phyloP scores from a whole-genome alignment of 2,329 filamentous ascomycete genomes.

The Aspergillus cejpii region DNA sequence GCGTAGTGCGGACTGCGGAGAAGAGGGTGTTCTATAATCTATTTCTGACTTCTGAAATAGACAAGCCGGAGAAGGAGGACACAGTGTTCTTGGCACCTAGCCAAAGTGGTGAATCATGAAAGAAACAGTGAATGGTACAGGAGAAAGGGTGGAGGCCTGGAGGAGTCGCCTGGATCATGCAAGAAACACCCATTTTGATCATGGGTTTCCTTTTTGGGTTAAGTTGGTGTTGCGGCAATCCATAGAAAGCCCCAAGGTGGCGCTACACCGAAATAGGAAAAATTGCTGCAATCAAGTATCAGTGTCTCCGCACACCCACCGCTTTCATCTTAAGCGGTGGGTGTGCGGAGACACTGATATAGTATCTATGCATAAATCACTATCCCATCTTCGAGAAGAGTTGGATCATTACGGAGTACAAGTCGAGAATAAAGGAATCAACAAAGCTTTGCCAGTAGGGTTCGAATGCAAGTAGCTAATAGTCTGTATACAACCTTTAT shows the following conservation, averaged over 20 bases:
- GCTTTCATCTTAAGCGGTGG: no score
- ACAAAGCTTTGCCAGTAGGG: neutral
- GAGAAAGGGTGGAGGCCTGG: neutral
- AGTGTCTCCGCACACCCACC: no score
- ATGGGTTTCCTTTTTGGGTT: neutral
- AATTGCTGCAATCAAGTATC: neutral
- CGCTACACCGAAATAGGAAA: conserved; percentile 5
- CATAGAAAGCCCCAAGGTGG: conserved; percentile 17
- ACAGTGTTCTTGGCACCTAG: neutral
- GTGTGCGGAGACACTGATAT: no score
- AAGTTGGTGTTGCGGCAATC: conserved; percentile 12
- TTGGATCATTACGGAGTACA: neutral
- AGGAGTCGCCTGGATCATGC: neutral
- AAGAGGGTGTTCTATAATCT: no score
- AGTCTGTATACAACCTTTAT: no score
- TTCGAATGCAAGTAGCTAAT: neutral
- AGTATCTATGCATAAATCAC: no score
- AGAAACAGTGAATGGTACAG: neutral
- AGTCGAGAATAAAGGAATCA: neutral
- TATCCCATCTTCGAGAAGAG: neutral
- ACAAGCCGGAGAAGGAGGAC: neutral
- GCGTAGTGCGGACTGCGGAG: neutral
- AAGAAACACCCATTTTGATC: neutral
- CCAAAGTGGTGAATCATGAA: neutral
- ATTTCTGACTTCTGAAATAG: no score